A percentile compares a stretch with the other conserved stretches of the same genome.
Evolutionary conservation across 352 stramenopile species (phyloP).

Genomic region (Phytopythium cucurbitacearum): DNA sequence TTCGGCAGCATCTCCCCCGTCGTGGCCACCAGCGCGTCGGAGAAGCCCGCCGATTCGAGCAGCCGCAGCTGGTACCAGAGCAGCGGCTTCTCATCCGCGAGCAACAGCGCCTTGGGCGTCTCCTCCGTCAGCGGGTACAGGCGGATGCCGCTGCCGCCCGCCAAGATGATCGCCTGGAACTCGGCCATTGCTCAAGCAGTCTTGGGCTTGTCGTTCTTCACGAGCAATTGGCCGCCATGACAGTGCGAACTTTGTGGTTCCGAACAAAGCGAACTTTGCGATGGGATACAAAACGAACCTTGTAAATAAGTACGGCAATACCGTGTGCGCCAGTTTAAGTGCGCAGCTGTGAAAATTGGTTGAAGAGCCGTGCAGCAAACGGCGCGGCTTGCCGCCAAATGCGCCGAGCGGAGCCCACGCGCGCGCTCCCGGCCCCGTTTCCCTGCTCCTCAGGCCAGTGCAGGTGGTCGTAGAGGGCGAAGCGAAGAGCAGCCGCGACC

Average conservation of each 20-base stretch:
- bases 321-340: no score
- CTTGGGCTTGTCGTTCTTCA: background rate
- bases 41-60: slow-evolving; percentile 77
- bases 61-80: slow-evolving; percentile 82
- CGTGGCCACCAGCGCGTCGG: slow-evolving; percentile 69
- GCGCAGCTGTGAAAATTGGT: no score
- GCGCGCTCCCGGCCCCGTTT: no score
- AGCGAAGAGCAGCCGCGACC: no score
- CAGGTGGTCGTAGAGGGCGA: no score
- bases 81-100: slow-evolving; percentile 55
- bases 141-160: slow-evolving; percentile 71
- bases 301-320: no score
- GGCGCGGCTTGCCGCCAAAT: no score
- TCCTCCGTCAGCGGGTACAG: slow-evolving; percentile 78
- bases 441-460: no score
- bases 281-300: background rate
- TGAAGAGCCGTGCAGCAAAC: no score
- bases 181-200: slow-evolving; percentile 43
- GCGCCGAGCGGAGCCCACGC: no score
- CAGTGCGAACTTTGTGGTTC: slow-evolving; percentile 3
- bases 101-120: slow-evolving; percentile 69
- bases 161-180: slow-evolving; percentile 83
- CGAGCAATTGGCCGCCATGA: background rate
- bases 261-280: no score
- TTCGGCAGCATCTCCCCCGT: slow-evolving; percentile 48